Conservation (phyloP, 441 rosid species). For the Francoa sonchifolia region DNA sequence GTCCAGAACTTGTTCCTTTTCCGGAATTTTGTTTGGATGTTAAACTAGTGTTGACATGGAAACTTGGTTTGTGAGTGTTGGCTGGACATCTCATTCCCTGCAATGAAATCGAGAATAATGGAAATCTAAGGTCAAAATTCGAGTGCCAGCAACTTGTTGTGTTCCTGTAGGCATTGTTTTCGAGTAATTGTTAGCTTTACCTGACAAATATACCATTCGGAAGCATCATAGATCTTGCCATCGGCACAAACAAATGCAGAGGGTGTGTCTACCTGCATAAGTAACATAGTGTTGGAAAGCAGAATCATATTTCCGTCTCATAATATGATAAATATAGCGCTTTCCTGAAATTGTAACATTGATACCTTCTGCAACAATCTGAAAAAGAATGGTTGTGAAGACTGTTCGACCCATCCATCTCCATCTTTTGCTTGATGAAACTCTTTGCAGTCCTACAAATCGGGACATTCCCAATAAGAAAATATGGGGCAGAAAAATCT, state of each 20-base stretch:
- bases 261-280: constrained; percentile 65
- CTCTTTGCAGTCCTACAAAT: constrained; percentile 78
- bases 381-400: constrained; percentile 59
- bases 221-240: constrained; percentile 77
- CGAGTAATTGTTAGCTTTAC: too few species aligned
- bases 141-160: too few species aligned
- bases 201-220: constrained; percentile 96
- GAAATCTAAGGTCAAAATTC: too few species aligned
- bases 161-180: too few species aligned
- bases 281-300: constrained; percentile 9
- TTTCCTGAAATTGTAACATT: neutral
- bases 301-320: neutral
- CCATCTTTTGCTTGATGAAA: constrained; percentile 95
- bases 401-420: constrained; percentile 98
- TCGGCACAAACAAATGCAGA: constrained; percentile 80
- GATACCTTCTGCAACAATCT: constrained; percentile 80
- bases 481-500: constrained; percentile 8
- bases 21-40: constrained; percentile 33
- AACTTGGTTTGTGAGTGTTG: constrained; percentile 90
- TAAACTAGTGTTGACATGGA: constrained; percentile 75
- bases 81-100: constrained; percentile 96
- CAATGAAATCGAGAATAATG: constrained; percentile 6
- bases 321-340: neutral
- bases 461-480: constrained; percentile 10
- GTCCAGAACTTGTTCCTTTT: constrained; percentile 54